Base-by-base conservation (phyloP, 1,284 basidiomycete species). In the Taiwanofungus camphoratus region DNA sequence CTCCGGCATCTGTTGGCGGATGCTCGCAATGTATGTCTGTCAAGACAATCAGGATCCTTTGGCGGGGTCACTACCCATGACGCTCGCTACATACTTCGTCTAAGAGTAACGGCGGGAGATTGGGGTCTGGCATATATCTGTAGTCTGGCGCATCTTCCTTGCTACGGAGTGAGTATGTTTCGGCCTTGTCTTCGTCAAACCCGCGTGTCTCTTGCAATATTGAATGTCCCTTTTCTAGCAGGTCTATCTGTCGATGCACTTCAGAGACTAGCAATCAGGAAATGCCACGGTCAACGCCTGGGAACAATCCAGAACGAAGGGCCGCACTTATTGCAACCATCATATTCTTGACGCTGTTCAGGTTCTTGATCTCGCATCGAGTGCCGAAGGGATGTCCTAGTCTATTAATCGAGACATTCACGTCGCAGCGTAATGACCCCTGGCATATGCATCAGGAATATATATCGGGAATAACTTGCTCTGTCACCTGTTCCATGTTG, bases 141-240 rank as follows among this genome's bases (percentile, higher is more conserved):
- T 99, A 99, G 61, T 99, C 95, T 4, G 88, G 88, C 0, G 92
- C 87, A 55, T 93, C 89, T 58, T 97, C 95, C 64, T 99, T 99
- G 36, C 79, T 82, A 32, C 96, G 77, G 45, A 98, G 65, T 16
- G 71, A 73, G 65, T 81, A 94, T 0, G 96, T 99, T 57, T 85
- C 76, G 9, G 84, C 85, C 2, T 72, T 80, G 42, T 82, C 68
- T 60, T 94, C 91, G 61, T 98, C 81, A 57, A 94, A 93, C 0
- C 92, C 92, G 21, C 92, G 78, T 1, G 96, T 99, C 64, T 98
- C 92, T 64, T 95, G 92, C 11, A 70, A 60, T 0, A 95, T 76
- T 1, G 55, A 31, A 13, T 61, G 53, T 3, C 73, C 75, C 0
- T 50, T 46, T 24, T 71, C 68, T 7, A 93, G 62, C 7, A 89